Conservation (phyloP, 371 early-diverging fungal species). For the Quaeritorhiza haematococci region DNA sequence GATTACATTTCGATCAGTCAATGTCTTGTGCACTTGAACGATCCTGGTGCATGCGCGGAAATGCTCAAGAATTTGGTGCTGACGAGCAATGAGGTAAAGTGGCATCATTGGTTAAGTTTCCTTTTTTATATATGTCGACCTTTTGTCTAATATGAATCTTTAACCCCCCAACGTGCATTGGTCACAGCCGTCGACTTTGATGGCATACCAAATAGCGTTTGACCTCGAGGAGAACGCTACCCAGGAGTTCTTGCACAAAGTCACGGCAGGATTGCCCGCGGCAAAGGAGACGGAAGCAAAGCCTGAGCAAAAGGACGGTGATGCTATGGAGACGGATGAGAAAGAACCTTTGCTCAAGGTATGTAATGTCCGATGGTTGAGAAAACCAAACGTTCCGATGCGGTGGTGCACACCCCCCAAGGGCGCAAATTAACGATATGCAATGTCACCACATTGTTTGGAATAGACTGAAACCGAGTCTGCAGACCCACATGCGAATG, state of each 20-base stretch:
- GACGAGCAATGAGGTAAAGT: constrained; percentile 37
- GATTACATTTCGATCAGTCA: constrained; percentile 88
- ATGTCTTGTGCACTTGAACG: constrained; percentile 86
- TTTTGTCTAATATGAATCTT: neutral
- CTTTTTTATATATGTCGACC: neutral
- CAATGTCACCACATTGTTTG: too few species aligned
- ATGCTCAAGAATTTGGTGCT: constrained; percentile 63
- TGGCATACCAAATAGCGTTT: constrained; percentile 94
- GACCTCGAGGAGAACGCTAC: constrained; percentile 92
- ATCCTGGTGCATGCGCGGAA: constrained; percentile 63
- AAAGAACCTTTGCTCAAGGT: constrained; percentile 15
- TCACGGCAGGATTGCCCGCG: constrained; percentile 56
- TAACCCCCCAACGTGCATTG: neutral
- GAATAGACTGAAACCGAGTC: neutral
- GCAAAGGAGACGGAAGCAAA: too few species aligned
- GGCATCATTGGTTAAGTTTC: constrained; percentile 24
- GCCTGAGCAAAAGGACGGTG: too few species aligned
- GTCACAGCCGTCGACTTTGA: constrained; percentile 53
- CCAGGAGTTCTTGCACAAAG: constrained; percentile 82
- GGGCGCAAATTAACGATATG: too few species aligned
- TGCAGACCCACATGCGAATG: constrained; percentile 13
- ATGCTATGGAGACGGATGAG: constrained; percentile 47
- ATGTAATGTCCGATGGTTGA: too few species aligned
- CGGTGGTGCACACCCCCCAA: too few species aligned
- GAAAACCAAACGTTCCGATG: too few species aligned